Evolutionary conservation across 169 alveolate species (phyloP).

Genomic region (Plasmodium berghei): DNA sequence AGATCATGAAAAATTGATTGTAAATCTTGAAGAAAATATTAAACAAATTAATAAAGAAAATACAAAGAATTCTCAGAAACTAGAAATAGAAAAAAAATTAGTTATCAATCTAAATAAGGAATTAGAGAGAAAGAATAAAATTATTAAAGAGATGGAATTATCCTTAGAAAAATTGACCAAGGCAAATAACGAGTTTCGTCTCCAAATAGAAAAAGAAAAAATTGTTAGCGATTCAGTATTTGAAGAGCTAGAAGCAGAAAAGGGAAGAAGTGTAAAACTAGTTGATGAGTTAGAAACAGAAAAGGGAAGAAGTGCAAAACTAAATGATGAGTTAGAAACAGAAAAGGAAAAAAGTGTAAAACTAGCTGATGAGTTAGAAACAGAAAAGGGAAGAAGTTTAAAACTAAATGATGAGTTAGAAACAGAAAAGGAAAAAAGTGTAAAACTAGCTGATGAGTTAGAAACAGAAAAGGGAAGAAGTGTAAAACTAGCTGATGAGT

Average conservation of each 20-base stretch:
- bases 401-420: constrained; percentile 14
- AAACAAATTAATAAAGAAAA: constrained; percentile 3
- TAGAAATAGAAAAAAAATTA: neutral
- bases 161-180: constrained; percentile 50
- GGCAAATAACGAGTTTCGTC: neutral
- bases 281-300: neutral
- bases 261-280: neutral
- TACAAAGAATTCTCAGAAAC: neutral
- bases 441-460: neutral
- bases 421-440: constrained; percentile 2
- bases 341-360: neutral
- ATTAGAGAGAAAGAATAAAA: constrained; percentile 1
- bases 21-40: constrained; percentile 7
- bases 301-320: neutral
- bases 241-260: constrained; percentile 19
- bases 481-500: neutral
- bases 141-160: neutral
- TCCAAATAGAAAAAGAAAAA: constrained; percentile 42
- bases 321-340: constrained; percentile 4
- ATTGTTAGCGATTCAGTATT: constrained; percentile 3
- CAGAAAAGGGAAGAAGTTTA: constrained; percentile 7
- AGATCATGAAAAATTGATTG: neutral
- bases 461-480: constrained; percentile 17
- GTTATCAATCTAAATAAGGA: neutral
- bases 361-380: neutral